Percentiles rank a stretch among this genome's conserved stretches.
phyloP scores from a whole-genome alignment of 768 basidiomycete genomes.

The Favolaschia claudopus region DNA sequence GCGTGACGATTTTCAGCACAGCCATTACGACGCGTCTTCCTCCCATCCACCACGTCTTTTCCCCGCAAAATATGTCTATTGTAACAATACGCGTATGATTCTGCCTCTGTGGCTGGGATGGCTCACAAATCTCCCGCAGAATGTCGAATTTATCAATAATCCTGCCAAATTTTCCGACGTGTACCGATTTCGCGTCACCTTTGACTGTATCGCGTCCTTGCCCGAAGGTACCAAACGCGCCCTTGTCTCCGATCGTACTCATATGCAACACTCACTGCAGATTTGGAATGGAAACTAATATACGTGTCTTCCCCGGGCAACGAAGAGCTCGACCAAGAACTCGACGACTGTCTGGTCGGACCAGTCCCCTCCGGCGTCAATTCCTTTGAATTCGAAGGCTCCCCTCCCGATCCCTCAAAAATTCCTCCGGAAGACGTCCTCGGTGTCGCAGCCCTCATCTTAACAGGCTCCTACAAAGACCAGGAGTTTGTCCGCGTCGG shows the following conservation, averaged over 20 bases:
- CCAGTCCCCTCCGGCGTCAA: conserved; percentile 97
- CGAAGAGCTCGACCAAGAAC: conserved; percentile 93
- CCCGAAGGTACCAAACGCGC: conserved; percentile 72
- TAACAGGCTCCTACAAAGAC: conserved; percentile 95
- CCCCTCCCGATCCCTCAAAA: conserved; percentile 80
- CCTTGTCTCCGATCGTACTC: not conserved
- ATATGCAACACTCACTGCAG: conserved; percentile 48
- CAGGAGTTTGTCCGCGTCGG: conserved; percentile 99
- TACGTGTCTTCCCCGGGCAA: conserved; percentile 95
- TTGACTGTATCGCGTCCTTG: conserved; percentile 93
- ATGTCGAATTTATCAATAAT: conserved; percentile 92
- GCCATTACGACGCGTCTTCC: conserved; percentile 24
- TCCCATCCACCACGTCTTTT: conserved; percentile 8
- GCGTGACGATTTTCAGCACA: no score
- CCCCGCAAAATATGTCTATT: conserved; percentile 8
- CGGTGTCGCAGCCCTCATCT: conserved; percentile 95
- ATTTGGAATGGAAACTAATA: conserved; percentile 97
- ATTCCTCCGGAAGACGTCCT: conserved; percentile 92
- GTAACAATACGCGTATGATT: conserved; percentile 19
- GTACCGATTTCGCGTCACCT: conserved; percentile 94
- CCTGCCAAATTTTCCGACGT: conserved; percentile 90
- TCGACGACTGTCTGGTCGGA: conserved; percentile 97
- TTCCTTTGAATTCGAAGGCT: conserved; percentile 95
- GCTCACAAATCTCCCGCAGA: conserved; percentile 47
- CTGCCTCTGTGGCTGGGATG: not conserved